phyloP scores from a whole-genome alignment of 345 rosid species.

The Carallia pectinifolia region DNA sequence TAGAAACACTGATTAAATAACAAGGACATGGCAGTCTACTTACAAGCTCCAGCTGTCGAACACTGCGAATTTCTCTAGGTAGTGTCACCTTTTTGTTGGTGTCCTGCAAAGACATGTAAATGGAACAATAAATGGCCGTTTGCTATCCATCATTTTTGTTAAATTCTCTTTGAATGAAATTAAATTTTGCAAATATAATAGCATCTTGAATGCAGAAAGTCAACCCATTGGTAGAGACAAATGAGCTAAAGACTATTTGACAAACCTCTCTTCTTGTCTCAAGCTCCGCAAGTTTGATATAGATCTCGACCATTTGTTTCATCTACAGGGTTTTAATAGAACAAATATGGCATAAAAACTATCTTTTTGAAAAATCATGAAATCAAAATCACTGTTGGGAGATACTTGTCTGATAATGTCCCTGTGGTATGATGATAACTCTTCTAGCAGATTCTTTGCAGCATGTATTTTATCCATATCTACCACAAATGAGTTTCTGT shows the following conservation, averaged over 20 bases:
- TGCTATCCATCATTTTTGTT: not conserved
- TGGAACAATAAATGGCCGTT: slow-evolving; percentile 7
- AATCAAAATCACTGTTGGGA: slow-evolving; percentile 5
- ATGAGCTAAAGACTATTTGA: slow-evolving; percentile 5
- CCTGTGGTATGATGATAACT: slow-evolving; percentile 68
- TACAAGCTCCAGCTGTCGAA: slow-evolving; percentile 82
- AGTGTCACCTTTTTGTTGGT: slow-evolving; percentile 58
- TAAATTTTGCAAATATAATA: not conserved
- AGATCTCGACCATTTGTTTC: slow-evolving; percentile 93
- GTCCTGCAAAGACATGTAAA: slow-evolving; percentile 47
- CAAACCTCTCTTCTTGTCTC: slow-evolving; percentile 95
- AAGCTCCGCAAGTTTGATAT: slow-evolving; percentile 93
- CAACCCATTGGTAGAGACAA: not conserved
- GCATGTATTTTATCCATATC: slow-evolving; percentile 88
- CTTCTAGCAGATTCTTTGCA: slow-evolving; percentile 76
- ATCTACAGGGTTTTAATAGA: slow-evolving; percentile 42
- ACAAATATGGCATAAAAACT: not conserved
- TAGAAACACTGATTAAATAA: slow-evolving; percentile 5
- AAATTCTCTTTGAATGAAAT: not conserved
- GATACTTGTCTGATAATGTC: slow-evolving; percentile 73
- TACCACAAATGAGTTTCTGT: slow-evolving; percentile 85
- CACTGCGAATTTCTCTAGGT: slow-evolving; percentile 88
- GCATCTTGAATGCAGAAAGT: not conserved
- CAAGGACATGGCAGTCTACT: slow-evolving; percentile 24
- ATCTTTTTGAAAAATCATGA: not conserved